Evolutionary conservation across 1,139 yeast genomes (phyloP), one percentile per base, ranked within the genome.

Genomic region (Kazachstania sp.): DNA sequence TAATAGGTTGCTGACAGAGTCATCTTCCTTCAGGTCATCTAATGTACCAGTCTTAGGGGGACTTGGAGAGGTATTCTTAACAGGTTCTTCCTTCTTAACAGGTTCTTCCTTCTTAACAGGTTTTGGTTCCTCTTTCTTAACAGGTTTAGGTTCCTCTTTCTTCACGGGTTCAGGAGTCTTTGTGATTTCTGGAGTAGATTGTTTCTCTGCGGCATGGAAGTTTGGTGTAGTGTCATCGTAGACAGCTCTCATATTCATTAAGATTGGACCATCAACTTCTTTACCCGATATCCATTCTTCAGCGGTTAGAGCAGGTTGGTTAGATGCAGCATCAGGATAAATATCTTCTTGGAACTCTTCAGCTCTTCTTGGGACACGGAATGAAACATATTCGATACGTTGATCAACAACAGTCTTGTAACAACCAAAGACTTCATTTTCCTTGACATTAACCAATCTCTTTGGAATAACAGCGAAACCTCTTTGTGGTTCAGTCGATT

Each of bases 391-490:
- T 69, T 92, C 97, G 55, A 92, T 79, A 37, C 78, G 68, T 47
- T 77, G 75, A 65, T 90, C 97, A 54, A 83, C 83, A 36, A 87
- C 87, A 13, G 95, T 82, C 71, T 92, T 92, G 71, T 74, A 92
- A 41, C 85, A 78, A 59, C 78, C 80, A 51, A 85, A 74, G 39
- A 92, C 81, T 68, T 92, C 98, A 63, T 87, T 90, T 44, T 86
- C 94, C 53, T 78, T 78, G 35, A 87, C 78, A 57, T 82, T 81
- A 18, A 90, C 90, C 7, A 79, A 72, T 53, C 85, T 74, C 65
- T 88, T 88, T 46, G 98, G 97, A 20, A 92, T 78, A 41, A 83
- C 78, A 0, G 96, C 95, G 63, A 90, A 82, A 1, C 99, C 99
- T 67, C 98, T 83, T 72, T 92, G 98, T 2, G 98, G 95, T 44